Percentiles rank a stretch among this genome's conserved stretches.
Evolutionary conservation across 306 rosid genomes (phyloP).

Genomic region (Fragaria ananassa): DNA sequence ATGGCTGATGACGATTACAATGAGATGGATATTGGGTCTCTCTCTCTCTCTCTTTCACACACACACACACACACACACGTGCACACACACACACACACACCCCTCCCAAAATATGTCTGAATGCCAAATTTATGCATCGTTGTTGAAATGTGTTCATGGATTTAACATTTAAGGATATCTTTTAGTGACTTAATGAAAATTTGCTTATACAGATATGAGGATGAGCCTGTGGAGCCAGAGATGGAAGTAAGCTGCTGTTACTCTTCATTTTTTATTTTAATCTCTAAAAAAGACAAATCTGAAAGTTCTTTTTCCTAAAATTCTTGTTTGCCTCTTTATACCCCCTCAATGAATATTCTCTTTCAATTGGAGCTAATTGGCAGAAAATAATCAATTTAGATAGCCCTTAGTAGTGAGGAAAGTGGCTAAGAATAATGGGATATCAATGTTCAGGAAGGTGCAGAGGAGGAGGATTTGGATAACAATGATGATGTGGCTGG

Average conservation of each 20-base stretch:
- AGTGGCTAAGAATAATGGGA: conserved; percentile 9
- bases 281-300: neutral
- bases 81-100: neutral
- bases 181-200: neutral
- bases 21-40: conserved; percentile 43
- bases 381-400: too few species aligned
- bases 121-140: neutral
- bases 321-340: too few species aligned
- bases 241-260: conserved; percentile 49
- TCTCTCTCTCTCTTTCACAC: neutral
- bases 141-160: neutral
- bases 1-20: conserved; percentile 50
- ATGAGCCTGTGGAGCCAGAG: conserved; percentile 87
- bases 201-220: conserved; percentile 59
- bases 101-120: neutral
- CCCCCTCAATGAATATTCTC: too few species aligned
- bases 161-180: neutral
- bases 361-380: too few species aligned
- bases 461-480: conserved; percentile 79
- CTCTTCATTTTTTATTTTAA: neutral
- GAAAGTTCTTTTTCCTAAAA: too few species aligned
- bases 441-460: conserved; percentile 68
- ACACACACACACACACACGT: neutral
- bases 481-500: conserved; percentile 56
- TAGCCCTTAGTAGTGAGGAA: neutral